Percentiles rank a stretch among this genome's conserved stretches.
These are phyloP conservation scores for Trypanosoma brucei DNA, from an alignment of 208 protist species.

Conservation along the genomic window DNA sequence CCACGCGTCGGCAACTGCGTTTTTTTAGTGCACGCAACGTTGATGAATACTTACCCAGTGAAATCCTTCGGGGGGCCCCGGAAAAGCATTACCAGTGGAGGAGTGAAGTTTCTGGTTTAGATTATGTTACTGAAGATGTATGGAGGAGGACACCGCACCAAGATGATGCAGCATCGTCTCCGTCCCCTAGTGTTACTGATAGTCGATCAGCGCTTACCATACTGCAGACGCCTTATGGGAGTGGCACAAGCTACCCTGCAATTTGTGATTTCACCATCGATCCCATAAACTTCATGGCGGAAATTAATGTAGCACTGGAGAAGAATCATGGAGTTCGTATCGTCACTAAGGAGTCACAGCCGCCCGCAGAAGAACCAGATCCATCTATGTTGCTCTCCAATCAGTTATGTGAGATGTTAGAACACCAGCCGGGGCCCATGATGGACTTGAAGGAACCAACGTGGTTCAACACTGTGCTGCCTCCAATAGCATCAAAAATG, in stretches of 20 bases:
- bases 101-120: background rate
- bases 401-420: background rate
- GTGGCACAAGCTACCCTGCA: background rate
- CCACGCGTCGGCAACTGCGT: conserved; percentile 32
- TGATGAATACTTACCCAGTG: conserved; percentile 60
- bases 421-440: background rate
- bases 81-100: background rate
- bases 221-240: background rate
- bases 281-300: conserved; percentile 55
- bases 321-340: conserved; percentile 74
- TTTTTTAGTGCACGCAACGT: conserved; percentile 50
- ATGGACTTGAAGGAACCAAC: background rate
- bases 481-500: conserved; percentile 2
- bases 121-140: background rate
- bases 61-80: conserved; percentile 39
- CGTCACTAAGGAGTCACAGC: conserved; percentile 14
- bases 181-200: background rate
- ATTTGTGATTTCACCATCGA: conserved; percentile 64
- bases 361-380: background rate
- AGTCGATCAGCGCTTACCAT: background rate
- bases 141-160: background rate
- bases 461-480: conserved; percentile 5
- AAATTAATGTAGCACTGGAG: conserved; percentile 68
- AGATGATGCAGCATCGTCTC: background rate
- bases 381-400: background rate